Evolutionary conservation across 768 basidiomycete genomes (phyloP), one percentile per base, ranked within the genome.

Genomic region (Trichaptum fuscoviolaceum): DNA sequence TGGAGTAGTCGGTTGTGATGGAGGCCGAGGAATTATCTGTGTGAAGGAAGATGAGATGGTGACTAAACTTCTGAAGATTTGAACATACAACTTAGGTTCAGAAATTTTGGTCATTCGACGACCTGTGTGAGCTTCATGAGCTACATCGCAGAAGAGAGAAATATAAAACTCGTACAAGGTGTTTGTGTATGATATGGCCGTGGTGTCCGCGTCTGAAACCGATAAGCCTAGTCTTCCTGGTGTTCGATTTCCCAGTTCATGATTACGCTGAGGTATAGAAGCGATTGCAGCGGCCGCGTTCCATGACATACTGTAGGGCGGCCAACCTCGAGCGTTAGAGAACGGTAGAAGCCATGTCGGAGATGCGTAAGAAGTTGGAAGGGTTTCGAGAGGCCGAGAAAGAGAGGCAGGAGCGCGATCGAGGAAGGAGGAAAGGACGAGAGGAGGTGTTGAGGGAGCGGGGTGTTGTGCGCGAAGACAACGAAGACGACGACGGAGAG

Each of bases 281-380:
- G 42, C 42, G 10, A 52, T 52, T 12, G 42, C 42, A 12, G 12
- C 42, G 10, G 42, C 42, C 42, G 20, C 42, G 42, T 52, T 52
- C 20, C 42, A 2, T 20, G 42, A 52, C 20, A 52, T 15, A n/a
- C n/a, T n/a, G n/a, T n/a, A 52, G 42, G 42, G 42, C 42, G 42
- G 10, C 12, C 42, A 20, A 91, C 68, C 76, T 73, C 25, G 84
- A 88, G 71, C 78, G 87, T 35, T 77, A 82, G 65, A 79, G 84
- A 10, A 88, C 90, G 35, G 89, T 91, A 75, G 83, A 85, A 68
- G 83, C 84, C 12, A 88, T 86, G 6, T 81, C 87, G 1, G 81
- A 83, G 64, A 78, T 85, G 35, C 80, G 87, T 65, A 80, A 79
- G 25, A 81, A 77, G 66, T 78, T 84, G 34, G 82, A 90, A 63